Conservation (phyloP, 139 green algal genomes). For the Chlamydomonas sphaeroides region DNA sequence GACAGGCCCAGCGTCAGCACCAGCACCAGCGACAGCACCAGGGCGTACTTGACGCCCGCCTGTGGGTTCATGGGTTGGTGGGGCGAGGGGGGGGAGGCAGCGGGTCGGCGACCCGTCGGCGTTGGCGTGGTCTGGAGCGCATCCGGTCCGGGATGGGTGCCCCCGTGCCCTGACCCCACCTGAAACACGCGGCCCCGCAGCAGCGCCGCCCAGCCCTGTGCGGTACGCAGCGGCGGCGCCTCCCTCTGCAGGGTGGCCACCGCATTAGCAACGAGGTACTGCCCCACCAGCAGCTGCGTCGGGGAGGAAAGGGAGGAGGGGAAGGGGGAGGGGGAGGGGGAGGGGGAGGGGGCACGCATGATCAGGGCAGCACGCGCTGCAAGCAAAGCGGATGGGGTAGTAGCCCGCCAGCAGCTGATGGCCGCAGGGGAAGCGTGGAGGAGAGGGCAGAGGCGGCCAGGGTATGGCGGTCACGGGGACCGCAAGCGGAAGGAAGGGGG, state of each 20-base stretch:
- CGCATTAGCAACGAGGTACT: background rate
- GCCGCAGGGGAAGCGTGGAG: too few relatives aligned
- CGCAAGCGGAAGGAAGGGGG: too few relatives aligned
- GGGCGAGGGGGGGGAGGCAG: background rate
- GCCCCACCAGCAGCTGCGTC: background rate
- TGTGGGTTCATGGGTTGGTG: background rate
- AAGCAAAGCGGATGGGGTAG: too few relatives aligned
- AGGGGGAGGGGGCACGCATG: too few relatives aligned
- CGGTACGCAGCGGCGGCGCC: background rate
- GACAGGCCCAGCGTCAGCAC: background rate
- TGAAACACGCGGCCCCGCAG: background rate
- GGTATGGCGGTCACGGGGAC: too few relatives aligned
- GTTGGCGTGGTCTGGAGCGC: too few relatives aligned
- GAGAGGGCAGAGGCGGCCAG: too few relatives aligned
- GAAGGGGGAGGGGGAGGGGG: too few relatives aligned
- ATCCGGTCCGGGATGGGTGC: too few relatives aligned
- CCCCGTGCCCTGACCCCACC: background rate
- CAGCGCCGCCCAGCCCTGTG: background rate
- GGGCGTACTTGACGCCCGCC: background rate
- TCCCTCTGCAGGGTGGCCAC: background rate
- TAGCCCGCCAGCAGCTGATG: too few relatives aligned
- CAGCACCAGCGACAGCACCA: background rate
- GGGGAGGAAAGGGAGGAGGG: too few relatives aligned
- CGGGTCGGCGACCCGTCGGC: background rate
- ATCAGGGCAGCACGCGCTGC: too few relatives aligned